These are phyloP conservation scores for Podospora appendiculata DNA, from an alignment of 495 filamentous ascomycete species.

Conservation along the genomic window DNA sequence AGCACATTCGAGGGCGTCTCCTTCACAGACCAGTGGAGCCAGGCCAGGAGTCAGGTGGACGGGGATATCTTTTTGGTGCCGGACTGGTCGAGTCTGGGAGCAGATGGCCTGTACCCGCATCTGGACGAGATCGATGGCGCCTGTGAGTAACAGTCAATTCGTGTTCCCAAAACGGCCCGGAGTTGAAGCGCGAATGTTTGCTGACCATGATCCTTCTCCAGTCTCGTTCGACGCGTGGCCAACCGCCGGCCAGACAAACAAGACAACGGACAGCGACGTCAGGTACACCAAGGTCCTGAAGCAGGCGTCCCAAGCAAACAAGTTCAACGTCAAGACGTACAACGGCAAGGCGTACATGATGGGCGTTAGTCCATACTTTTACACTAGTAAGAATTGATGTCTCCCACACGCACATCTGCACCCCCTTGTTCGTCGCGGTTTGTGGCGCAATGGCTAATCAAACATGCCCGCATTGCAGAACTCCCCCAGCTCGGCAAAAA, in stretches of 20 bases:
- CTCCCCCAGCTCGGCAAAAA: constrained; percentile 51
- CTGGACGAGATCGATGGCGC: constrained; percentile 16
- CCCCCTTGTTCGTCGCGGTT: too few relatives aligned
- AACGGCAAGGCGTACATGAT: constrained; percentile 26
- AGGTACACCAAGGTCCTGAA: constrained; percentile 13
- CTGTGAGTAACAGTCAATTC: constrained; percentile 2
- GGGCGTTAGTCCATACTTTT: constrained; percentile 66
- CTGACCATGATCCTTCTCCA: constrained; percentile 11
- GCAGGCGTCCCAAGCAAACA: too few relatives aligned
- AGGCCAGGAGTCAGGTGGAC: constrained; percentile 15
- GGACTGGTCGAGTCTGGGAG: constrained; percentile 11
- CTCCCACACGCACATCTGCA: too few relatives aligned
- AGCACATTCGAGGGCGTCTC: constrained; percentile 21
- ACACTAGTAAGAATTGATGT: constrained; percentile 25
- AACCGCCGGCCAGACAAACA: constrained; percentile 35
- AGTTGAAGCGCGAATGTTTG: too few relatives aligned
- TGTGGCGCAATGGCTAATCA: too few relatives aligned
- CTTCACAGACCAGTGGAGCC: constrained; percentile 14
- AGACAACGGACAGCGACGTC: constrained; percentile 28
- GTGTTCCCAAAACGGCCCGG: background rate
- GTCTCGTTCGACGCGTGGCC: constrained; percentile 32
- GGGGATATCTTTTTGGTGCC: constrained; percentile 26
- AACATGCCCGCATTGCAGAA: too few relatives aligned
- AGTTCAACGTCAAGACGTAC: background rate
- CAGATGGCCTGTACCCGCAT: background rate